Evolutionary conservation across 257 asterid genomes (phyloP).

Genomic region (Echites panduratus): DNA sequence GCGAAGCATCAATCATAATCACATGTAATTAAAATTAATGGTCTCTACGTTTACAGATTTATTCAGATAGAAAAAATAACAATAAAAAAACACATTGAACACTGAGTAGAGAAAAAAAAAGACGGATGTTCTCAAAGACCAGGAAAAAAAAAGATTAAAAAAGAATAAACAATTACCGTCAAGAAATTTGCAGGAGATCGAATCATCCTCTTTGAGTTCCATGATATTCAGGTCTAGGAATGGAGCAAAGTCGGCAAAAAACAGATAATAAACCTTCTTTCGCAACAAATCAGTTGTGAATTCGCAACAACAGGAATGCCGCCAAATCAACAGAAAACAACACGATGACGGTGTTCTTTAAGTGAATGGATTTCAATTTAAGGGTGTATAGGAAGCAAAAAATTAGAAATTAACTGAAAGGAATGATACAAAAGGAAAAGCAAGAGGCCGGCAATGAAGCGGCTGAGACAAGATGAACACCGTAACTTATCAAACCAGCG

Average conservation of each 20-base stretch:
- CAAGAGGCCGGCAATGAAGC: constrained; percentile 84
- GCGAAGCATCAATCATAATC: background rate
- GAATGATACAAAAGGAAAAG: constrained; percentile 86
- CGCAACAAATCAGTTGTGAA: background rate
- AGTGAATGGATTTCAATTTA: constrained; percentile 20
- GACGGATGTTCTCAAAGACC: background rate
- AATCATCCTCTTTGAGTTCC: constrained; percentile 47
- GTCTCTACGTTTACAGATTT: background rate
- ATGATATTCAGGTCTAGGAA: constrained; percentile 24
- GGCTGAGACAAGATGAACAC: constrained; percentile 77
- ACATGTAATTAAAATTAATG: background rate
- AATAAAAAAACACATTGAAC: background rate
- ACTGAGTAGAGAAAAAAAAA: background rate
- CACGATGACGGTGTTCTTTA: background rate
- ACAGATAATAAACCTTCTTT: background rate
- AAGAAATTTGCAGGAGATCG: constrained; percentile 29
- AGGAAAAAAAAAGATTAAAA: background rate
- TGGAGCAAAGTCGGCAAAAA: constrained; percentile 11
- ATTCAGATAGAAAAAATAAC: background rate
- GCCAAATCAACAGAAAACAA: background rate
- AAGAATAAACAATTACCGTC: constrained; percentile 41
- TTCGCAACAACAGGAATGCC: background rate
- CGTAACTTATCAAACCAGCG: constrained; percentile 71
- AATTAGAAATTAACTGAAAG: constrained; percentile 78
- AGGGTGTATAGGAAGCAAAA: constrained; percentile 93